Conservation (phyloP, 257 asterid genomes). For the Solanum neorickii region DNA sequence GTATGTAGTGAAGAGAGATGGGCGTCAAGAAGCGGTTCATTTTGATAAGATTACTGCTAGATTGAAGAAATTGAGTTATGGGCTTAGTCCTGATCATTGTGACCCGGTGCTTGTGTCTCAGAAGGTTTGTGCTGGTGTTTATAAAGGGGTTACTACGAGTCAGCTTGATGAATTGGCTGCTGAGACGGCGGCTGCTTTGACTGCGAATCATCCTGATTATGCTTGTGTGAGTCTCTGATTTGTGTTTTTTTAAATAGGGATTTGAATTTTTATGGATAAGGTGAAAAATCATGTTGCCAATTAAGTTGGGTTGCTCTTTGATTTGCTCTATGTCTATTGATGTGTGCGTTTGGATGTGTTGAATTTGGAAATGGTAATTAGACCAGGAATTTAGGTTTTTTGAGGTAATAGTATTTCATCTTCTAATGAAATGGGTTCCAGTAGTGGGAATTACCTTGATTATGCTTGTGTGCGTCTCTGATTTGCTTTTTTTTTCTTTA, state of each 20-base stretch:
- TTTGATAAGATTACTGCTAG: conserved; percentile 95
- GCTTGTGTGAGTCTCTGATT: conserved; percentile 56
- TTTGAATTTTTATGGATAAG: neutral
- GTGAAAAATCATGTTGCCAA: neutral
- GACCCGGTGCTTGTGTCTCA: conserved; percentile 83
- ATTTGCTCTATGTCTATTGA: neutral
- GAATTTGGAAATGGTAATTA: neutral
- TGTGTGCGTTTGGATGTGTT: neutral
- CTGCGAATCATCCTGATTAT: conserved; percentile 93
- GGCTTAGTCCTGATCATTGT: conserved; percentile 83
- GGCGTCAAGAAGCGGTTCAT: conserved; percentile 85
- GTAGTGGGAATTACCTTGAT: neutral
- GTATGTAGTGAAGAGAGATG: conserved; percentile 97
- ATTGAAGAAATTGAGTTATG: conserved; percentile 81
- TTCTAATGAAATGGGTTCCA: neutral
- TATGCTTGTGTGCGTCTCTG: neutral
- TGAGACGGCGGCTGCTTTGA: conserved; percentile 92
- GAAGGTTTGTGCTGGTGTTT: conserved; percentile 95
- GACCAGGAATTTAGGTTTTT: neutral
- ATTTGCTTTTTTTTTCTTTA: neutral
- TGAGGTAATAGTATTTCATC: neutral
- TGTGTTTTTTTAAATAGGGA: neutral
- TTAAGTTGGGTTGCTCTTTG: neutral
- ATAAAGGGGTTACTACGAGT: conserved; percentile 87
- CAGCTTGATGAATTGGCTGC: conserved; percentile 98